phyloP scores from a whole-genome alignment of 371 early-diverging fungal genomes.

The Sporodiniella umbellata region DNA sequence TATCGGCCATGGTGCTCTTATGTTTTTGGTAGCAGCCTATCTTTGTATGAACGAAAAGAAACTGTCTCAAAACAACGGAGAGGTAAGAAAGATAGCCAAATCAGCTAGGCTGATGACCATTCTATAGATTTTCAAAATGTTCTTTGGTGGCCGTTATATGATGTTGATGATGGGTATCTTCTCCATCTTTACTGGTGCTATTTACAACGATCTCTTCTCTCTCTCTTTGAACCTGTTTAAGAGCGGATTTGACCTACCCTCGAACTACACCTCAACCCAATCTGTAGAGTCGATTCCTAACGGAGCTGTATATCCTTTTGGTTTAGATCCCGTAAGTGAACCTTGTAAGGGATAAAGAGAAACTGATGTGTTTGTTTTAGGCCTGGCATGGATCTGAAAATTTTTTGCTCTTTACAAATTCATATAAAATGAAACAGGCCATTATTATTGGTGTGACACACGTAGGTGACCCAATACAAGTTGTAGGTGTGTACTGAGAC shows the following conservation, averaged over 20 bases:
- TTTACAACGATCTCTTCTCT: slow-evolving; percentile 99
- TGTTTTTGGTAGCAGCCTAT: slow-evolving; percentile 76
- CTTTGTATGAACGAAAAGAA: slow-evolving; percentile 83
- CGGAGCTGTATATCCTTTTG: slow-evolving; percentile 64
- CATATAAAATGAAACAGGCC: slow-evolving; percentile 99
- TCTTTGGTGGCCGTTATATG: slow-evolving; percentile 97
- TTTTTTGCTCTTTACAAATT: slow-evolving; percentile 94
- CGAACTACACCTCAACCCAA: slow-evolving; percentile 39
- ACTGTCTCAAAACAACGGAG: slow-evolving; percentile 69
- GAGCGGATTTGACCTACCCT: slow-evolving; percentile 74
- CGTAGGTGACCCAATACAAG: slow-evolving; percentile 36
- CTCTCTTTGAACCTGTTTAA: slow-evolving; percentile 73
- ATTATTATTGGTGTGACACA: slow-evolving; percentile 97
- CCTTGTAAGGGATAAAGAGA: neutral
- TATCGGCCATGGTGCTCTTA: slow-evolving; percentile 95
- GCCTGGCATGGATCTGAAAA: slow-evolving; percentile 96
- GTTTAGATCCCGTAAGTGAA: slow-evolving; percentile 78
- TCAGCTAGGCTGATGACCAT: neutral
- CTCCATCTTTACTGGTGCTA: slow-evolving; percentile 96
- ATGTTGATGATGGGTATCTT: slow-evolving; percentile 96
- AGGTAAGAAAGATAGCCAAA: slow-evolving; percentile 36
- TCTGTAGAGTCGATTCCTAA: slow-evolving; percentile 42
- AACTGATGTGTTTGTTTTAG: slow-evolving; percentile 45
- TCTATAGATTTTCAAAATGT: slow-evolving; percentile 73
- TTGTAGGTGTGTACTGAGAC: too few relatives aligned